Evolutionary conservation across 176 grass and related monocot species (phyloP).

Genomic region (Dendrocalamus sinicus): DNA sequence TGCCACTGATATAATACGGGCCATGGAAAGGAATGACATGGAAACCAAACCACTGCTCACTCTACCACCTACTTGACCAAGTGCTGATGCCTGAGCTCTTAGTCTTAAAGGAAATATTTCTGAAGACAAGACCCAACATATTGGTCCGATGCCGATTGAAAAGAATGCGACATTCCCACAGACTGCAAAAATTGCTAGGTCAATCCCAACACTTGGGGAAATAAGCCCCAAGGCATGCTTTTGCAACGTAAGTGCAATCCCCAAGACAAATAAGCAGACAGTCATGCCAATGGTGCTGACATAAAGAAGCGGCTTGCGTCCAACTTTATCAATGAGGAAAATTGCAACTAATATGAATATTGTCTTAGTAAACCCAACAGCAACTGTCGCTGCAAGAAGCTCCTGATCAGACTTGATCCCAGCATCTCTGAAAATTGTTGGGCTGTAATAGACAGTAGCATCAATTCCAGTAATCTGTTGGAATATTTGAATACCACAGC

Average conservation of each 20-base stretch:
- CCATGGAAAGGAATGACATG: conserved; percentile 91
- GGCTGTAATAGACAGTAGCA: conserved; percentile 91
- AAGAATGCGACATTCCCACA: conserved; percentile 90
- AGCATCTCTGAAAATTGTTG: conserved; percentile 83
- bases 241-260: conserved; percentile 59
- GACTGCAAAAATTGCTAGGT: conserved; percentile 81
- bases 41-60: conserved; percentile 85
- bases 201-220: conserved; percentile 60
- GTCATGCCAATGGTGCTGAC: conserved; percentile 92
- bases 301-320: conserved; percentile 86
- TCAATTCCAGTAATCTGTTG: conserved; percentile 95
- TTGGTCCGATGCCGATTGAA: conserved; percentile 86
- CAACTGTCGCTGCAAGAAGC: conserved; percentile 82
- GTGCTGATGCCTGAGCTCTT: conserved; percentile 87
- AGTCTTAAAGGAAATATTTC: conserved; percentile 87
- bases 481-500: conserved; percentile 83
- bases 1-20: conserved; percentile 67
- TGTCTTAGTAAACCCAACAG: conserved; percentile 85
- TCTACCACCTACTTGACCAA: conserved; percentile 82
- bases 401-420: conserved; percentile 82
- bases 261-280: conserved; percentile 70
- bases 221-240: conserved; percentile 53
- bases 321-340: conserved; percentile 87
- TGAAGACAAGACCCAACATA: conserved; percentile 93
- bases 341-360: conserved; percentile 89